Evolutionary conservation across 2,329 filamentous ascomycete genomes (phyloP), one percentile per base, ranked within the genome.

Genomic region (Trichoderma afroharzianum): DNA sequence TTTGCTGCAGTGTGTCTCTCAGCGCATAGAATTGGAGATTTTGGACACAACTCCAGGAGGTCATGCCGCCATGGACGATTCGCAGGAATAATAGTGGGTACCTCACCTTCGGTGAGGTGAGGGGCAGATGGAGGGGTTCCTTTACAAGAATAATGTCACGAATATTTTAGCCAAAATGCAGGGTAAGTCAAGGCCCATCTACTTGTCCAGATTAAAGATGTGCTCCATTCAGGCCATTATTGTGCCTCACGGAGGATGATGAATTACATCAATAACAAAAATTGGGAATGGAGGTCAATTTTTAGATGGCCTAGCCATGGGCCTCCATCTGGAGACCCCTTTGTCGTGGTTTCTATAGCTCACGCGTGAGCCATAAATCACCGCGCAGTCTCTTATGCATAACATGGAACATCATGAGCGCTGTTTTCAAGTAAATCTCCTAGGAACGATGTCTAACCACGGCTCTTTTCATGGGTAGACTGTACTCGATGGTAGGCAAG

Each of bases 21-120:
- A 33, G 59, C 58, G 47, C 55, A 69, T 53, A 59, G 33, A 61
- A 30, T 63, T 36, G 63, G 36, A 53, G 32, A 33, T 59, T 72
- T 78, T 71, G 71, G 63, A 74, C 73, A 71, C 70, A 74, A 74
- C 74, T 76, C 79, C 43, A 28, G 36, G 36, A 71, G 53, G 68
- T 77, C 77, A 78, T 75, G 76, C 77, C 57, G 50, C 14, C 66
- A 36, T 39, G 43, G 63, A 53, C 67, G 62, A 61, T 69, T 69
- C 57, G 67, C 39, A 50, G 67, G 57, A 69, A 63, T 63, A 63
- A 32, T 63, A 78, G 77, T 78, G 77, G 77, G 73, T 67, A 73
- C 72, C 73, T 77, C 76, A 76, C 74, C 76, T 72, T 8, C 5
- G 32, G 28, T 32, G 30, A 59, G 77, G 77, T 80, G 78, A 77